Evolutionary conservation across 2,329 filamentous ascomycete species (phyloP), one percentile per base, ranked within the genome.

Genomic region (Penicillium sp.): DNA sequence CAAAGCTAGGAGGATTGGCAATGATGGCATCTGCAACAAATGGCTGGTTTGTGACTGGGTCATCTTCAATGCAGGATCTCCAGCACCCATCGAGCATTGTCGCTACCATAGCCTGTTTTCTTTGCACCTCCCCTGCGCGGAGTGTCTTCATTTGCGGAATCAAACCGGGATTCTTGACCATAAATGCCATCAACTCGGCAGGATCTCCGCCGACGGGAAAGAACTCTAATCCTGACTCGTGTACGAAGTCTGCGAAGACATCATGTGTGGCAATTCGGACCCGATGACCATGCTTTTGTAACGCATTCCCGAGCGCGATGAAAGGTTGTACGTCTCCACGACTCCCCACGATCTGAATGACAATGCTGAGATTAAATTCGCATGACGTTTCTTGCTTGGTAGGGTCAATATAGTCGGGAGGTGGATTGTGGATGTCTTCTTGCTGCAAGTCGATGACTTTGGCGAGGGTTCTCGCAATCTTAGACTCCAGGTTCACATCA

Each of bases 241-340:
- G 65, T 15, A 82, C 76, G 37, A 81, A 80, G 3, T 74, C 64
- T 45, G 75, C 71, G 57, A 82, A 82, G 4, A 72, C 69, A 8
- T 69, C 57, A 57, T 82, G 79, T 0, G 79, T 82, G 24, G 77
- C 78, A 10, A 82, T 65, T 3, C 79, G 74, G 2, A 82, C 76
- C 9, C 78, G 73, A 57, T 82, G 78, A 2, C 75, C 73, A 47
- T 76, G 69, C 3, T 68, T 64, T 54, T 77, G 71, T 0, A 82
- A 60, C 12, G 73, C 71, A 32, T 71, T 73, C 0, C 77, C 80
- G 1, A 83, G 67, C 0, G 79, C 77, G 44, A 83, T 67, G 47
- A 83, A 82, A 0, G 79, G 79, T 51, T 83, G 79, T 0, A 80
- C 75, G 58, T 80, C 77, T 8, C 77, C 77, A 8, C 8, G 78